phyloP scores from a whole-genome alignment of 306 rosid genomes.

The Lathyrus aphaca region DNA sequence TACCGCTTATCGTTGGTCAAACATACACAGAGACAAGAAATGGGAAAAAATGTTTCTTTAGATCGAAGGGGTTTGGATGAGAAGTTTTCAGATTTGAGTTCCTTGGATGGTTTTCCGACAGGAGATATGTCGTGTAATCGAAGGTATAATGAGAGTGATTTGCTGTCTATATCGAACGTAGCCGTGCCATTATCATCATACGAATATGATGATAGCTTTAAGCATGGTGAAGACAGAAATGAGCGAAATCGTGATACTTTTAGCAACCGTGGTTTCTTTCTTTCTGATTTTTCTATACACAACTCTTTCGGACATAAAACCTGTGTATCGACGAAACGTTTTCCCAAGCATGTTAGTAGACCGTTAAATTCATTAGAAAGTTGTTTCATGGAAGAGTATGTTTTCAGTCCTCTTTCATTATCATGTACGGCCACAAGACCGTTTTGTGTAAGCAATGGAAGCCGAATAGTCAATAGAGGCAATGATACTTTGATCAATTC shows the following conservation, averaged over 20 bases:
- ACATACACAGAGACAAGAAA: constrained; percentile 34
- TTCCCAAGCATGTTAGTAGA: constrained; percentile 41
- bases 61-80: constrained; percentile 42
- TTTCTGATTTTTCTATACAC: constrained; percentile 38
- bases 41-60: constrained; percentile 37
- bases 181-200: constrained; percentile 37
- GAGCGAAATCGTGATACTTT: constrained; percentile 28
- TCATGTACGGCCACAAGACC: constrained; percentile 50
- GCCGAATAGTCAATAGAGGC: constrained; percentile 55
- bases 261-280: constrained; percentile 37
- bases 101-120: constrained; percentile 38
- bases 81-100: constrained; percentile 33
- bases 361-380: constrained; percentile 75
- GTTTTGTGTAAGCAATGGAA: constrained; percentile 67
- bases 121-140: constrained; percentile 48
- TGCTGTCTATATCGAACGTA: constrained; percentile 52
- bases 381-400: constrained; percentile 67
- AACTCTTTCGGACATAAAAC: constrained; percentile 51
- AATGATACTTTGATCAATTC: constrained; percentile 34
- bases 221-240: constrained; percentile 42
- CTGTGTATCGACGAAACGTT: constrained; percentile 49
- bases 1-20: constrained; percentile 23
- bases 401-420: constrained; percentile 52
- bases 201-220: constrained; percentile 38
- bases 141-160: constrained; percentile 43